A percentile compares a stretch with the other conserved stretches of the same genome.
phyloP scores from a whole-genome alignment of 179 eudicot species.

The Silene coronaria region DNA sequence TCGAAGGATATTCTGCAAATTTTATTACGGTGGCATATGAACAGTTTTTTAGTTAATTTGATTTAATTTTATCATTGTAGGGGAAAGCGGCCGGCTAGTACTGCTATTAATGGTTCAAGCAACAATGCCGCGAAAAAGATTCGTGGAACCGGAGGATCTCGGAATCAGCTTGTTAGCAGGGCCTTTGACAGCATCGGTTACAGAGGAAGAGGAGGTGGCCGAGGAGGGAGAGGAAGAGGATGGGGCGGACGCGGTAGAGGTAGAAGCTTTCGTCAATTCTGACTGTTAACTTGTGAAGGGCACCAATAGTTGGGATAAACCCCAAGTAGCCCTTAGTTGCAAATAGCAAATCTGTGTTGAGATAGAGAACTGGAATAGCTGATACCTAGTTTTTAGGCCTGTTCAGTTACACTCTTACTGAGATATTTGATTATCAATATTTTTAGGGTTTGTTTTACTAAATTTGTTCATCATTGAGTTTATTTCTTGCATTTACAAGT shows the following conservation, averaged over 20 bases:
- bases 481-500: not conserved
- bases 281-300: not conserved
- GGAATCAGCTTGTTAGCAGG: slow-evolving; percentile 36
- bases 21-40: too few species aligned
- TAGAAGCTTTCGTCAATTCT: slow-evolving; percentile 28
- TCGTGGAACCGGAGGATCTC: slow-evolving; percentile 35
- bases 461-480: not conserved
- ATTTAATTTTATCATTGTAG: slow-evolving; percentile 28
- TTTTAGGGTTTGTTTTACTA: too few species aligned
- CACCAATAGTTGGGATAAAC: slow-evolving; percentile 6
- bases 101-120: slow-evolving; percentile 46
- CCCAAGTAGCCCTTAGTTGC: slow-evolving; percentile 14
- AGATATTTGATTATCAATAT: not conserved
- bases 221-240: slow-evolving; percentile 41
- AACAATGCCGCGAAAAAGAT: slow-evolving; percentile 38
- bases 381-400: slow-evolving; percentile 28
- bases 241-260: slow-evolving; percentile 46
- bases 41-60: not conserved
- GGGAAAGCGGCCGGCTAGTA: slow-evolving; percentile 47
- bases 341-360: slow-evolving; percentile 7
- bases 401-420: not conserved
- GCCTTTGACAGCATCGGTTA: slow-evolving; percentile 37
- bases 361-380: slow-evolving; percentile 11
- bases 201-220: slow-evolving; percentile 34
- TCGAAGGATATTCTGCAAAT: too few species aligned